Base-by-base conservation (phyloP, 2,329 filamentous ascomycete genomes). In the Clathrospora elynae region DNA sequence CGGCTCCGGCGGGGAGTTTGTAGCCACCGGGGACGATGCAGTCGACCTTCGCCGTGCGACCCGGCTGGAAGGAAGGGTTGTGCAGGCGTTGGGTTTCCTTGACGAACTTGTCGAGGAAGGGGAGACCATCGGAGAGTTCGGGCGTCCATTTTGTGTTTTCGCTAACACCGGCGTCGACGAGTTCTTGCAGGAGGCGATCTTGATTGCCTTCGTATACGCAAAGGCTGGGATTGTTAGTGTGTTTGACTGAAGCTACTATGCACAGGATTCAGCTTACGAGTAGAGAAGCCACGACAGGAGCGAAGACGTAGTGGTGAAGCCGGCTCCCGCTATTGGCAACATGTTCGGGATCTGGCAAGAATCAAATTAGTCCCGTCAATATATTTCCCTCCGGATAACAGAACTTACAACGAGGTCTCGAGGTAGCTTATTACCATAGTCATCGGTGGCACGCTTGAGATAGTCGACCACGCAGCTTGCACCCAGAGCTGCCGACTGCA, bases 11-110 rank as follows among this genome's bases (percentile, higher is more conserved):
- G 18, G 79, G 77, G 0, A 85, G 58, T 40, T 72, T 74, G 68
- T 82, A 84, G 0, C 81, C 82, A 0, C 81, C 82, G 0, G 82
- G 82, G 0, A 85, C 66, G 17, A 85, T 72, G 42, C 81, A 64
- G 56, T 84, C 81, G 3, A 67, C 67, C 46, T 77, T 77, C 2
- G 81, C 70, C 1, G 78, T 84, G 19, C 82, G 78, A 1, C 72
- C 82, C 0, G 82, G 79, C 42, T 54, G 51, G 39, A 59, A 59
- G 3, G 53, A 55, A 3, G 56, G 53, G 30, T 54, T 57, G 37
- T 59, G 52, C 1, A 52, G 36, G 6, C 56, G 53, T 18, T 57
- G 56, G 5, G 51, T 57, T n/a, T 59, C 56, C 23, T 59, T 59
- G 46, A 59, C 51, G 17, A 57, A 59, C 2, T 46, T 44, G 29